phyloP scores from a whole-genome alignment of 768 basidiomycete genomes.

The Tephrocybe sp. region DNA sequence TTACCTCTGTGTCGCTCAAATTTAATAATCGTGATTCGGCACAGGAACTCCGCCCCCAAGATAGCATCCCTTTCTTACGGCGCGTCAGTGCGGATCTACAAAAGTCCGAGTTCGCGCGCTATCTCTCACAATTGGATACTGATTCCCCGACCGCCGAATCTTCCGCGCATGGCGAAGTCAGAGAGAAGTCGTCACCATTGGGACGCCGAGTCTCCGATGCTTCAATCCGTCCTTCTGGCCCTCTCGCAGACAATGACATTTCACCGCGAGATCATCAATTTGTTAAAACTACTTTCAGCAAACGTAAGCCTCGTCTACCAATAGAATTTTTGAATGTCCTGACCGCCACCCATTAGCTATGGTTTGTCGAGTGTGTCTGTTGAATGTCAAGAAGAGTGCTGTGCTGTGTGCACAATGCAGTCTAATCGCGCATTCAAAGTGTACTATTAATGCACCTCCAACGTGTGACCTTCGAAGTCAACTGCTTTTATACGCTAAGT shows the following conservation, averaged over 20 bases:
- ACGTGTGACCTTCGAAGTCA: constrained; percentile 84
- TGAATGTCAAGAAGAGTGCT: constrained; percentile 80
- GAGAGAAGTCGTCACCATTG: constrained; percentile 34
- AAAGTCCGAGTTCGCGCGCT: constrained; percentile 64
- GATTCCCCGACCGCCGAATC: constrained; percentile 41
- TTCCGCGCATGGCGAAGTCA: constrained; percentile 32
- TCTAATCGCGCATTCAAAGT: constrained; percentile 83
- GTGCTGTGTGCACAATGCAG: constrained; percentile 89
- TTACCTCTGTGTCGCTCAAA: not conserved
- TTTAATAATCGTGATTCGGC: too few relatives aligned
- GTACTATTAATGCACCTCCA: constrained; percentile 69
- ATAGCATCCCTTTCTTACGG: constrained; percentile 93
- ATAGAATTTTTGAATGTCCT: constrained; percentile 12
- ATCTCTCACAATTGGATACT: constrained; percentile 47
- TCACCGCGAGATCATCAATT: constrained; percentile 77
- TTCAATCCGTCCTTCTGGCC: constrained; percentile 29
- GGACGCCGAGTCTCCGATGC: constrained; percentile 39
- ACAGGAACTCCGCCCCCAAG: constrained; percentile 87
- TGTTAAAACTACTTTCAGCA: constrained; percentile 90
- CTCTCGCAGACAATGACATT: constrained; percentile 47
- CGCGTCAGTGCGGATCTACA: constrained; percentile 87
- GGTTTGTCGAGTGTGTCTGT: constrained; percentile 80
- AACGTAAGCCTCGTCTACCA: constrained; percentile 64
- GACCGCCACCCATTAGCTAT: constrained; percentile 59
- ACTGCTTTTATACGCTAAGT: constrained; percentile 75